phyloP scores from a whole-genome alignment of 1,284 basidiomycete species.

The Puccinia horiana region DNA sequence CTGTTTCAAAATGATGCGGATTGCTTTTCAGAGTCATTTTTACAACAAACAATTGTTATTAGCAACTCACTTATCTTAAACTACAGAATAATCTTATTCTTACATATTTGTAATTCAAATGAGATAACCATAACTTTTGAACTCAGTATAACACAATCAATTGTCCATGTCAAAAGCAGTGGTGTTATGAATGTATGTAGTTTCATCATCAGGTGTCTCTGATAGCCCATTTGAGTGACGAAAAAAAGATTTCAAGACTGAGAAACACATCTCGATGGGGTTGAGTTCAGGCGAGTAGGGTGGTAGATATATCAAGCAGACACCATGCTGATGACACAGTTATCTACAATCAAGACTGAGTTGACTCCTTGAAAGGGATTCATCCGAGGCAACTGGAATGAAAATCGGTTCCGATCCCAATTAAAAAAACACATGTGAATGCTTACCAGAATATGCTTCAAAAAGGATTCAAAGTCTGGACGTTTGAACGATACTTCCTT shows the following conservation, averaged over 20 bases:
- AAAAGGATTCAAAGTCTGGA: background rate
- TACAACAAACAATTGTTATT: background rate
- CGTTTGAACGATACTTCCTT: constrained; percentile 1
- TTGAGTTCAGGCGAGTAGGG: constrained; percentile 21
- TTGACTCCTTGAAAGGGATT: constrained; percentile 10
- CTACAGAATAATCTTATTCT: too few relatives aligned
- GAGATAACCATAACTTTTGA: constrained; percentile 14
- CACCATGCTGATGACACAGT: background rate
- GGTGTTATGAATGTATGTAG: background rate
- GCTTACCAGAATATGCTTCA: constrained; percentile 17
- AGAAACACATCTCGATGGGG: constrained; percentile 39
- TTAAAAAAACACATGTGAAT: background rate
- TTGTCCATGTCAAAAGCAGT: background rate
- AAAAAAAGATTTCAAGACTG: background rate
- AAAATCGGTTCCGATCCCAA: background rate
- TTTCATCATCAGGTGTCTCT: background rate
- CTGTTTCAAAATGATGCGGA: background rate
- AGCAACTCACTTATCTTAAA: too few relatives aligned
- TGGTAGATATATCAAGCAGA: background rate
- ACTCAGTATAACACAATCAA: background rate
- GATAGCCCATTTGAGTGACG: background rate
- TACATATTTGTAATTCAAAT: too few relatives aligned
- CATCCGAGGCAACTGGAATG: background rate
- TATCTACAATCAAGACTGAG: constrained; percentile 20
- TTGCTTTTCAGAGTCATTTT: background rate